Conservation (phyloP, 2,329 filamentous ascomycete genomes). For the Berkeleyomyces rouxiae region DNA sequence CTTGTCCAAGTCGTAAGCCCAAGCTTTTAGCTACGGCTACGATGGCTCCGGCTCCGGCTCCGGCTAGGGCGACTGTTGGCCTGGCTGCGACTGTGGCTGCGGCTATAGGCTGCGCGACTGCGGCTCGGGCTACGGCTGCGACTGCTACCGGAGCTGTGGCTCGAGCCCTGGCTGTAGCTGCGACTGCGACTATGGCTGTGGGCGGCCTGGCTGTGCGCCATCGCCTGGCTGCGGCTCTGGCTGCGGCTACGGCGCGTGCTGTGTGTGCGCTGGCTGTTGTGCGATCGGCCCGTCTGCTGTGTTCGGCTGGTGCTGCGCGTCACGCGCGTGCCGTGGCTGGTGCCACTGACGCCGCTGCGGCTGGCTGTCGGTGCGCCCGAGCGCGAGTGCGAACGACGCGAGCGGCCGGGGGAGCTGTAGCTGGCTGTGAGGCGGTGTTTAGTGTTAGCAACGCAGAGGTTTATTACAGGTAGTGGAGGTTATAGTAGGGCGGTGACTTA, state of each 20-base stretch:
- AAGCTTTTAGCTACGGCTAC: neutral
- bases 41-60: neutral
- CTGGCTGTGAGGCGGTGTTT: conserved; percentile 25
- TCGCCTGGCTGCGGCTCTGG: neutral
- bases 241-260: conserved; percentile 2
- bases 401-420: conserved; percentile 30
- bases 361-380: neutral
- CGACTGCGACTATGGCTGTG: neutral
- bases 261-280: conserved; percentile 19
- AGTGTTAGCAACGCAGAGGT: conserved; percentile 3
- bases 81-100: conserved; percentile 1
- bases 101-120: neutral
- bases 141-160: neutral
- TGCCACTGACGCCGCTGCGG: conserved; percentile 5
- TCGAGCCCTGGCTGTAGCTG: neutral
- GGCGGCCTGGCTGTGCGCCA: no score
- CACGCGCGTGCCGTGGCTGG: conserved; percentile 5
- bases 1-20: neutral
- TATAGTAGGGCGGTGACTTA: conserved; percentile 4
- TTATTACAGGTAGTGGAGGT: neutral
- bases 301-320: conserved; percentile 8
- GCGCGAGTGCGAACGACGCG: conserved; percentile 16
- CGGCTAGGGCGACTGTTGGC: neutral
- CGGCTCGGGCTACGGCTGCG: neutral
- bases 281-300: conserved; percentile 19